Conservation (phyloP, 495 filamentous ascomycete species). For the Entonaema liquescens region DNA sequence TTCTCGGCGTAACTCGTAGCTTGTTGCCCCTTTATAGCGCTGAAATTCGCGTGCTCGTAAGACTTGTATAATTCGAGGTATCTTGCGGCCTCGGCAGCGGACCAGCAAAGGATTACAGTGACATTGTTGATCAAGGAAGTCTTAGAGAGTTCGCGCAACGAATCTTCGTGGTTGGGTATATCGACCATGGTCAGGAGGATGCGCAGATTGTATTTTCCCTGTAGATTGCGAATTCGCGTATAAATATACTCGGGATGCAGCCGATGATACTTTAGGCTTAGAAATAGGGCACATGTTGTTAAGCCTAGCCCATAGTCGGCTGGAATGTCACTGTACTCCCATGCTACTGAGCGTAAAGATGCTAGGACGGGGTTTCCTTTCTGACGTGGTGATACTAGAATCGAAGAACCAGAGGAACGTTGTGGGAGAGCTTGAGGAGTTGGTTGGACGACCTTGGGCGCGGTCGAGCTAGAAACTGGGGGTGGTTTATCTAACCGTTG, state of each 20-base stretch:
- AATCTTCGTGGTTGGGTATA: constrained; percentile 84
- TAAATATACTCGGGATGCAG: constrained; percentile 98
- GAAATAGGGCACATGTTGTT: constrained; percentile 91
- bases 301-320: constrained; percentile 90
- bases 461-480: constrained; percentile 35
- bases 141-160: constrained; percentile 83
- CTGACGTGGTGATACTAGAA: constrained; percentile 83
- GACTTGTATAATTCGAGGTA: constrained; percentile 95
- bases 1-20: constrained; percentile 83
- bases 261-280: constrained; percentile 96
- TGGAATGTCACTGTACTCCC: constrained; percentile 96
- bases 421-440: constrained; percentile 81
- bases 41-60: constrained; percentile 84
- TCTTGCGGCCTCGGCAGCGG: constrained; percentile 86
- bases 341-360: constrained; percentile 80
- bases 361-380: constrained; percentile 95
- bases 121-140: constrained; percentile 86
- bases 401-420: constrained; percentile 74
- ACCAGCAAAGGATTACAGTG: constrained; percentile 93
- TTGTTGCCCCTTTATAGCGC: constrained; percentile 82
- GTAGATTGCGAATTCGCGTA: constrained; percentile 81
- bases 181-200: constrained; percentile 91
- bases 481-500: constrained; percentile 56
- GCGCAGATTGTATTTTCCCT: constrained; percentile 82
- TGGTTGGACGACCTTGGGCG: constrained; percentile 77